Base-by-base conservation (phyloP, 2,329 filamentous ascomycete genomes). In the Colletotrichum euphorbiae region DNA sequence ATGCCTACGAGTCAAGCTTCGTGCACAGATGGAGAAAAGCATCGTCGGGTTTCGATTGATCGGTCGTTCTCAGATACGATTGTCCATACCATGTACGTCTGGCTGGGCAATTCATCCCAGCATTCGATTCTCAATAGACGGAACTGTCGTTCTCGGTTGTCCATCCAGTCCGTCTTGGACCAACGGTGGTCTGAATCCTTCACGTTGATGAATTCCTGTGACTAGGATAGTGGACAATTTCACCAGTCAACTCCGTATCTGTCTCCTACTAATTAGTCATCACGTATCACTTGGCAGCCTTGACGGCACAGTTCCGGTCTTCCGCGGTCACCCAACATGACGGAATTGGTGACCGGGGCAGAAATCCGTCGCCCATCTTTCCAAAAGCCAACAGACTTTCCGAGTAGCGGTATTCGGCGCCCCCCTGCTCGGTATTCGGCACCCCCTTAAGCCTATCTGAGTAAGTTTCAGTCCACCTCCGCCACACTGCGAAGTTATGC, bases 221-320 rank as follows among this genome's bases (percentile, higher is more conserved):
- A 38, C 24, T 15, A 50, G 33, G 40, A 46, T 17, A 50, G 19
- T 15, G 36, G 60, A 42, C 28, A n/a, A n/a, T 38, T 11, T 64
- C 36, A 21, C 38, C 45, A 36, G 56, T 50, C 33, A 36, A 43
- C 43, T 24, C 45, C 55, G 28, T 17, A 9, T 24, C 28, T 13
- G 51, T 40, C 24, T 43, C 52, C 33, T 45, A 21, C 21, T 3
- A n/a, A n/a, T 5, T 24, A 36, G 42, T 40, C n/a, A 31, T 68
- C 45, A 42, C 60, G 43, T 64, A 60, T 68, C 60, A 64, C 21
- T n/a, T 59, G 21, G 59, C 52, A 54, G 58, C 51, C 42, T 56
- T 24, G 36, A 43, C 54, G 52, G 62, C 63, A 48, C 50, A 62
- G 63, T 51, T 62, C 63, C 58, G 57, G 57, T 43, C 52, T 54